These are phyloP conservation scores for Pseudogymnoascus sp. DNA, from an alignment of 2,329 filamentous ascomycete genomes.

Conservation along the genomic window DNA sequence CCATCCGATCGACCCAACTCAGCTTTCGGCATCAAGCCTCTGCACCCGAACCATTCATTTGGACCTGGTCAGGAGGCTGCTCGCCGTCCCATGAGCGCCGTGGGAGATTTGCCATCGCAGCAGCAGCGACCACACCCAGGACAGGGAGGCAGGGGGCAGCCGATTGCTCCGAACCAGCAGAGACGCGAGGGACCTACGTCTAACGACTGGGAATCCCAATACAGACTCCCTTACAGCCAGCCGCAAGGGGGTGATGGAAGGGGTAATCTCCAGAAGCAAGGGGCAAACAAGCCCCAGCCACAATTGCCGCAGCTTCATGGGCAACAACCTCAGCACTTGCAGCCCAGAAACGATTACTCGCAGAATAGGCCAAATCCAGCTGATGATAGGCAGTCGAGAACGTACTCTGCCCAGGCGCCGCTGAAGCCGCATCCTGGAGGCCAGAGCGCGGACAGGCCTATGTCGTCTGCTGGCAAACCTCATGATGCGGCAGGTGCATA, in stretches of 20 bases:
- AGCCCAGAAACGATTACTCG: not conserved
- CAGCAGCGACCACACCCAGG: not conserved
- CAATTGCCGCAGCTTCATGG: not conserved
- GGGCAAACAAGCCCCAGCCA: not conserved
- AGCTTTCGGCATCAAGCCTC: constrained; percentile 43
- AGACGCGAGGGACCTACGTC: not conserved
- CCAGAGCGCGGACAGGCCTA: not conserved
- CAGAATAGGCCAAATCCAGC: not conserved
- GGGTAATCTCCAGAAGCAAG: not conserved
- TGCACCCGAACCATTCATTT: constrained; percentile 19
- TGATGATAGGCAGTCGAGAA: not conserved
- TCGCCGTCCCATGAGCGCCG: not conserved
- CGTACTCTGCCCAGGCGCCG: not conserved
- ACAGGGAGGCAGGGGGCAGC: not conserved
- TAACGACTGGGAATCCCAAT: not conserved
- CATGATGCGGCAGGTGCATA: not conserved
- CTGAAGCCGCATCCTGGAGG: not conserved
- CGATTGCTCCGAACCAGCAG: not conserved
- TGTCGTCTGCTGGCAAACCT: not conserved
- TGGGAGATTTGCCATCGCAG: not conserved
- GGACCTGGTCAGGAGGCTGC: not conserved
- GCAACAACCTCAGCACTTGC: not conserved
- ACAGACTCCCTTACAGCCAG: not conserved
- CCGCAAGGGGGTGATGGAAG: not conserved
- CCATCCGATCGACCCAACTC: constrained; percentile 32